These are phyloP conservation scores for Hibiscus tridactylites DNA, from an alignment of 345 rosid genomes.

Conservation along the genomic window DNA sequence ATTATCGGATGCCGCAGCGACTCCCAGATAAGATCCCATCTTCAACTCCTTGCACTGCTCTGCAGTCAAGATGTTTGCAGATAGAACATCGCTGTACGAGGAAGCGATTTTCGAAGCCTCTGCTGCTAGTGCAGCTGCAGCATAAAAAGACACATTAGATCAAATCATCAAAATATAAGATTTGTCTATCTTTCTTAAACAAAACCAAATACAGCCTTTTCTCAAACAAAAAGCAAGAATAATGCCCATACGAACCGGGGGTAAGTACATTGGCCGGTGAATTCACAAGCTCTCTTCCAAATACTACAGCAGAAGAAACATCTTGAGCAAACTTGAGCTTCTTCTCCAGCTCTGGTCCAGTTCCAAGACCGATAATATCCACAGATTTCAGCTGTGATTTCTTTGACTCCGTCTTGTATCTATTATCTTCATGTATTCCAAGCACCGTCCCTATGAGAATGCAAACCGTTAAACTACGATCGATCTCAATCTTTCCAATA, in stretches of 20 bases:
- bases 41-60: conserved; percentile 82
- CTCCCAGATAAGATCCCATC: conserved; percentile 92
- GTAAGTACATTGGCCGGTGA: conserved; percentile 96
- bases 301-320: conserved; percentile 62
- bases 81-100: conserved; percentile 51
- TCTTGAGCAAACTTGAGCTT: conserved; percentile 76
- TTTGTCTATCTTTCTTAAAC: too few species aligned
- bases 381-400: conserved; percentile 55
- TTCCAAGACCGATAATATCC: conserved; percentile 80
- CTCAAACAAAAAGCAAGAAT: background rate
- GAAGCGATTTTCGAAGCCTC: conserved; percentile 88
- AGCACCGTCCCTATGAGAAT: conserved; percentile 51
- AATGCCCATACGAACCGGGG: conserved; percentile 46
- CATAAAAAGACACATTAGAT: conserved; percentile 7
- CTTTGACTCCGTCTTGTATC: conserved; percentile 67
- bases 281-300: conserved; percentile 80
- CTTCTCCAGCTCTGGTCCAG: conserved; percentile 68
- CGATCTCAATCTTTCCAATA: background rate
- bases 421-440: conserved; percentile 65
- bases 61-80: conserved; percentile 63
- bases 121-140: conserved; percentile 66
- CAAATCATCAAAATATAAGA: background rate
- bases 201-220: too few species aligned
- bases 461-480: conserved; percentile 6
- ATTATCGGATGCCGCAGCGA: conserved; percentile 87